Base-by-base conservation (phyloP, 805 yeast species). In the Maudiozyma turicensis region DNA sequence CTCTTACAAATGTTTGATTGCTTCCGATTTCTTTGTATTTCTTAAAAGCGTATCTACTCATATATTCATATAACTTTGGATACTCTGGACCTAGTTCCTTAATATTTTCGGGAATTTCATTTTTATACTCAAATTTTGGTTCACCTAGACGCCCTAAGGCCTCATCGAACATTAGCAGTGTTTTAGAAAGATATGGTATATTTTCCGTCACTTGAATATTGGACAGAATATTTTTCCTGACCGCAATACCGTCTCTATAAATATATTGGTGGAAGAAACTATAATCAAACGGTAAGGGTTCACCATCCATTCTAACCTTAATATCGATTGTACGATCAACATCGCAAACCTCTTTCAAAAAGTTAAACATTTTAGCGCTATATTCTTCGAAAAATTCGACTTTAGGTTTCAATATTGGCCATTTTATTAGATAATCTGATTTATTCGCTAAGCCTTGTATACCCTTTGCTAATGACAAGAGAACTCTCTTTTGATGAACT, bases 391-490 rank as follows among this genome's bases (percentile, higher is more conserved):
- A 50, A 46, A 77, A 78, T 1, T 69, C 72, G 40, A 64, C 61
- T 49, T 72, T 68, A 3, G 71, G 50, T 7, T 63, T 63, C 43
- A 82, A 63, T 1, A 80, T 64, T 0, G 86, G 82, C 78, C 86
- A 80, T 61, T 80, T 89, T 45, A 83, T 68, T 26, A 82, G 66
- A 6, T 74, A 72, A 4, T 86, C 72, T 0, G 95, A 75, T 31
- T 88, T 90, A 63, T 90, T 91, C 0, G 95, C 96, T 69, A 90
- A 78, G 55, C 84, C 79, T 66, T 91, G 98, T 20, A 91, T 68
- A 15, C 85, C 82, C 58, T 88, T 86, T 2, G 95, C 96, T 34
- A 90, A 64, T 48, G 86, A 81, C 52, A 90, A 80, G 46, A 86
- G 74, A 0, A 87, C 77, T 54, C 95, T 74, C 52, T 88, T 72